Evolutionary conservation across 495 filamentous ascomycete genomes (phyloP), one percentile per base, ranked within the genome.

Genomic region (Xylaria flabelliformis): DNA sequence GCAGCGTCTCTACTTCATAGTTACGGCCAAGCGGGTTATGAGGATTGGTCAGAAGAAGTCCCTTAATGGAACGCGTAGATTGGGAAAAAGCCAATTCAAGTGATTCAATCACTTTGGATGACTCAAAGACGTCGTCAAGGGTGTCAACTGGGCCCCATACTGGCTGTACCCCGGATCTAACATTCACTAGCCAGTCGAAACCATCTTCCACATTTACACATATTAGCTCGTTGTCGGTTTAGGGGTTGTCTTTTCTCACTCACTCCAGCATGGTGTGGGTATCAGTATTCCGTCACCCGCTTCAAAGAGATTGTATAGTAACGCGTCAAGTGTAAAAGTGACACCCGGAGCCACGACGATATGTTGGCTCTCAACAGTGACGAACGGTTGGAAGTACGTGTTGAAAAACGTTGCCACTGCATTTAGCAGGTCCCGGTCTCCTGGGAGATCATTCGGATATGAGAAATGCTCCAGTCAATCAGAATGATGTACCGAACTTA

Each of bases 201-300:
- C 63, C 63, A n/a, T 65, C 63, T 65, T 15, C 4, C 1, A 17
- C 17, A 29, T 29, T 29, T 29, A 29, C 26, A 29, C 26, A 29
- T 29, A 29, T 29, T 29, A 29, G 26, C 26, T 29, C 26, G 26
- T 29, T 29, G 26, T 29, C 26, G 26, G 26, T 29, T 29, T 29
- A 29, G 26, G 1, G 26, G 26, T 29, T 29, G 26, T 29, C 26
- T 29, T 29, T 29, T 29, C 26, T 29, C 26, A 29, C 26, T 29
- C 26, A 66, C 63, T 66, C 63, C 63, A 82, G 48, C 76, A 81
- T 12, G 85, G 85, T 26, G 80, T 77, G 32, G 75, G 81, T 41
- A 86, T 80, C 0, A 88, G 73, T 7, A 87, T 80, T 0, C 80
- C 83, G 51, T 88, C 85, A 0, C 82, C 83, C 0, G 78, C 75